These are phyloP conservation scores for Bidens hawaiensis DNA, from an alignment of 140 eudicot genomes.

Conservation along the genomic window DNA sequence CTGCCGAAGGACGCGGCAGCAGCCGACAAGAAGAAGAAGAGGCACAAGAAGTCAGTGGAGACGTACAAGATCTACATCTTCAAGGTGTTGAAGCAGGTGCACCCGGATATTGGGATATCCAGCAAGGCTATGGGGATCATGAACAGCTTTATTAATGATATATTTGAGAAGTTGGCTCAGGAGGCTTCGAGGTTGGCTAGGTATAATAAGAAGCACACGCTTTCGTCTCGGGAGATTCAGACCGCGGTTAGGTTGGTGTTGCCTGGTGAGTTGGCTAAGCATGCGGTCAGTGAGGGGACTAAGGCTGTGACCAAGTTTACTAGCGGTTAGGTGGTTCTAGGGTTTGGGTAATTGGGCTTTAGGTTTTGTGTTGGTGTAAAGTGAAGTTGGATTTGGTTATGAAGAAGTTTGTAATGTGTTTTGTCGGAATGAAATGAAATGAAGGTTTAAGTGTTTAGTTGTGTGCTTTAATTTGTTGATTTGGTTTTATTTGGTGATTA, in stretches of 20 bases:
- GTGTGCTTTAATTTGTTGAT: too few species aligned
- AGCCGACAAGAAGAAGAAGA: slow-evolving; percentile 14
- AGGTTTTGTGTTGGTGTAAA: too few species aligned
- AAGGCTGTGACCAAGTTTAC: slow-evolving; percentile 8
- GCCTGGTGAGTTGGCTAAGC: background rate
- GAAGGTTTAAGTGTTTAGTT: too few species aligned
- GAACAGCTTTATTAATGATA: background rate
- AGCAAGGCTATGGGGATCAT: slow-evolving; percentile 7
- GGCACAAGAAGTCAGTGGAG: background rate
- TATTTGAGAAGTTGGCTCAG: background rate
- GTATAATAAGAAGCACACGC: background rate
- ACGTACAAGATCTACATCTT: slow-evolving; percentile 10
- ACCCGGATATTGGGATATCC: background rate
- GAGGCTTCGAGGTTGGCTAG: background rate
- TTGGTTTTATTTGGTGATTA: too few species aligned
- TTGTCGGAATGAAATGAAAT: too few species aligned
- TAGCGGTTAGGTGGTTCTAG: background rate
- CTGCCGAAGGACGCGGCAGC: slow-evolving; percentile 2
- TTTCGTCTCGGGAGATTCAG: background rate
- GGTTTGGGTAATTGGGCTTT: too few species aligned
- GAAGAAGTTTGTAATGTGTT: too few species aligned
- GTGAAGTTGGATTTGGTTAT: too few species aligned
- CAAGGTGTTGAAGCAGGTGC: slow-evolving; percentile 5
- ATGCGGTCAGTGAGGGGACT: background rate
- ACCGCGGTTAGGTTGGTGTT: background rate